phyloP scores from a whole-genome alignment of 106 monocot genomes.

The Dioscorea zingiberensis region DNA sequence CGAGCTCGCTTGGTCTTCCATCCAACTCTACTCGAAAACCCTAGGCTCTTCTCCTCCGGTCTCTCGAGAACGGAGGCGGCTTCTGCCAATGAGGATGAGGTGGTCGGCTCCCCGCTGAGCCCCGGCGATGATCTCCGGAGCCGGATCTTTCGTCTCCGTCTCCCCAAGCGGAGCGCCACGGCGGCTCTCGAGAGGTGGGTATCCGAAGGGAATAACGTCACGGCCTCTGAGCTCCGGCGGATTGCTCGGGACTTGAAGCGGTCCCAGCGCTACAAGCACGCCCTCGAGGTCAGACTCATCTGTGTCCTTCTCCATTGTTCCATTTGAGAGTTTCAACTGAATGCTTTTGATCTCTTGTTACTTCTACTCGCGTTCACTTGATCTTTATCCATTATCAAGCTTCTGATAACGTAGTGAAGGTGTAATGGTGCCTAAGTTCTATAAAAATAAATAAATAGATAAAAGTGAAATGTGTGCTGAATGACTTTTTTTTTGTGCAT shows the following conservation, averaged over 20 bases:
- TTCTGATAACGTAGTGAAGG: no score
- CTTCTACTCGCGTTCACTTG: not conserved
- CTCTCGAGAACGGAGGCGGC: not conserved
- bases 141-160: slow-evolving; percentile 70
- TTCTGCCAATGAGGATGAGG: not conserved
- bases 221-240: slow-evolving; percentile 49
- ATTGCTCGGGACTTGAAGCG: slow-evolving; percentile 41
- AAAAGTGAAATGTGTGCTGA: not conserved
- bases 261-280: slow-evolving; percentile 76
- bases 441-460: no score
- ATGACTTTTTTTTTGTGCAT: not conserved
- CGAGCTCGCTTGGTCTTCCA: slow-evolving; percentile 1
- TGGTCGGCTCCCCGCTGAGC: not conserved
- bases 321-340: no score
- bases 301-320: not conserved
- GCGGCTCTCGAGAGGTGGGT: slow-evolving; percentile 61
- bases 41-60: slow-evolving; percentile 10
- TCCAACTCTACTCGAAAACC: not conserved
- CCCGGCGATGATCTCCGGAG: slow-evolving; percentile 35
- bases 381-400: not conserved
- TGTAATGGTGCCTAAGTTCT: no score
- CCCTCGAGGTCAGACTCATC: slow-evolving; percentile 62
- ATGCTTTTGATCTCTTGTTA: no score
- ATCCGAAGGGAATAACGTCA: slow-evolving; percentile 39
- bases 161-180: slow-evolving; percentile 61